Conservation (phyloP, 768 basidiomycete genomes). For the Cubamyces lactineus region DNA sequence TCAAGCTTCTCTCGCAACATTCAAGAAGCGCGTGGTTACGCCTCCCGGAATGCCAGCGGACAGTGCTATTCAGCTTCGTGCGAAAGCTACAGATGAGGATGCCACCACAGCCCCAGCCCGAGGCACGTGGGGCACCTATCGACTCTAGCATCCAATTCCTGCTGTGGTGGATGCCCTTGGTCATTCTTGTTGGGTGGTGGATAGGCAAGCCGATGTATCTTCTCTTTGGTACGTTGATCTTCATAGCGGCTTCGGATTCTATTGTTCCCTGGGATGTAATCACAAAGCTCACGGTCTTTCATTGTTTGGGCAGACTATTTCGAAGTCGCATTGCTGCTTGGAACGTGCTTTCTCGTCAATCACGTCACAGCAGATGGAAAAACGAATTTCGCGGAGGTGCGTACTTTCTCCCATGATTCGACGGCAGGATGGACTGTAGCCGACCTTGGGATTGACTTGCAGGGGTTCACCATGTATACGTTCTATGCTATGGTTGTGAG, state of each 20-base stretch:
- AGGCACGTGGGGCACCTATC: slow-evolving; percentile 68
- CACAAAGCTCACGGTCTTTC: not conserved
- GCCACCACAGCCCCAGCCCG: not conserved
- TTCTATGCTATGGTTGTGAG: slow-evolving; percentile 56
- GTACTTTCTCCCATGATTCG: not conserved
- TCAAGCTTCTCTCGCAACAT: too few relatives aligned
- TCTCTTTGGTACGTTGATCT: slow-evolving; percentile 59
- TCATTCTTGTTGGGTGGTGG: slow-evolving; percentile 73
- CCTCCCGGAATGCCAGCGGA: too few relatives aligned
- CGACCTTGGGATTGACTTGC: not conserved
- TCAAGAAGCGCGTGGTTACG: too few relatives aligned
- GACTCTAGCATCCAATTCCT: slow-evolving; percentile 79
- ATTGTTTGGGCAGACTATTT: slow-evolving; percentile 53
- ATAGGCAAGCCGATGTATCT: slow-evolving; percentile 58
- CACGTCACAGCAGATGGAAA: slow-evolving; percentile 77
- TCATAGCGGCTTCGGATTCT: too few relatives aligned
- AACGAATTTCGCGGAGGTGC: slow-evolving; percentile 74
- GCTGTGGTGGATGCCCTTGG: slow-evolving; percentile 77
- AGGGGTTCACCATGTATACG: slow-evolving; percentile 57
- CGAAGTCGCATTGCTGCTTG: slow-evolving; percentile 65
- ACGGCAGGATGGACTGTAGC: not conserved
- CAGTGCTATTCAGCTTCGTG: too few relatives aligned
- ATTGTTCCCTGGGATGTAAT: too few relatives aligned
- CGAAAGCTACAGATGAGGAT: slow-evolving; percentile 45
- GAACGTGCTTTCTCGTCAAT: slow-evolving; percentile 75